Percentiles rank a stretch among this genome's conserved stretches.
phyloP scores from a whole-genome alignment of 352 stramenopile genomes.

The Phytophthora pisi region DNA sequence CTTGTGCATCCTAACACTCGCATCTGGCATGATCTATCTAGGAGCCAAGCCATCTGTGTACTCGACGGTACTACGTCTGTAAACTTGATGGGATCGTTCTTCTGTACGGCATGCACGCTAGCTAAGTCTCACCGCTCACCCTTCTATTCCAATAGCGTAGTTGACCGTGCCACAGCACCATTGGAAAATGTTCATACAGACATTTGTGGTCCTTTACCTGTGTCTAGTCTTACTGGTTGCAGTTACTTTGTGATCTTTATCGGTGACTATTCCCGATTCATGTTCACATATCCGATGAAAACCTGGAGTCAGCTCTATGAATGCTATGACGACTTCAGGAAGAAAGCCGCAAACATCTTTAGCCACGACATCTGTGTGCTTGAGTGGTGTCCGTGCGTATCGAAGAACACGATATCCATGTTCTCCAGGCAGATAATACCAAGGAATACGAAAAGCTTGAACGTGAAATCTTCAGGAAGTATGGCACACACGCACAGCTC shows the following conservation, averaged over 20 bases:
- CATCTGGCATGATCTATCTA: constrained; percentile 7
- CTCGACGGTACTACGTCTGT: not conserved
- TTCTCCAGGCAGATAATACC: not conserved
- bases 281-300: constrained; percentile 24
- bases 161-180: constrained; percentile 15
- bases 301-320: constrained; percentile 15
- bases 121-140: constrained; percentile 26
- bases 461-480: constrained; percentile 4
- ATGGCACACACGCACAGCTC: constrained; percentile 12
- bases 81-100: not conserved
- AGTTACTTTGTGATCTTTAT: constrained; percentile 32
- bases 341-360: constrained; percentile 12
- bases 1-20: constrained; percentile 11
- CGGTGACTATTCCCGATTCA: constrained; percentile 24
- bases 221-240: constrained; percentile 9
- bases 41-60: constrained; percentile 7
- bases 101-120: constrained; percentile 16
- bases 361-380: not conserved
- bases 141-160: constrained; percentile 25
- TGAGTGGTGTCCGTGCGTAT: not conserved
- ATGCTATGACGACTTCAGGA: constrained; percentile 16
- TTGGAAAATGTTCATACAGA: constrained; percentile 8
- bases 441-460: constrained; percentile 12
- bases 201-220: constrained; percentile 14
- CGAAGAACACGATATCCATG: not conserved